phyloP scores from a whole-genome alignment of 2,329 filamentous ascomycete species.

The Zopfia rhizophila region DNA sequence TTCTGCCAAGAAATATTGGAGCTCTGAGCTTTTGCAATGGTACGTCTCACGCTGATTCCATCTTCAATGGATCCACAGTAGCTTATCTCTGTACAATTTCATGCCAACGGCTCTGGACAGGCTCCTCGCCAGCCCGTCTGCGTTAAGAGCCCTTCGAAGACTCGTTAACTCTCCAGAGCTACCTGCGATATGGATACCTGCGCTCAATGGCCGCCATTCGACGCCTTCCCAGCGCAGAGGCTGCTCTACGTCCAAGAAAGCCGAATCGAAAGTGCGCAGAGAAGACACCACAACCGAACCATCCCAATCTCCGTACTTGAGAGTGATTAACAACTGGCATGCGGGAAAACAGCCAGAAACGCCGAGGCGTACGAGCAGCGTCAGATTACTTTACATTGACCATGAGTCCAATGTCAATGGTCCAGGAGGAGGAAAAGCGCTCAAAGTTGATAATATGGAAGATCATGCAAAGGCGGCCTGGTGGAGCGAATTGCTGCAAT shows the following conservation, averaged over 20 bases:
- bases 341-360: not conserved
- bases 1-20: conserved; percentile 5
- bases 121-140: conserved; percentile 58
- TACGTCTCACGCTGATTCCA: conserved; percentile 5
- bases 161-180: conserved; percentile 40
- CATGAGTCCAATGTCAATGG: not conserved
- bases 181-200: conserved; percentile 27
- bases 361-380: not conserved
- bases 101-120: conserved; percentile 58
- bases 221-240: conserved; percentile 26
- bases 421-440: not conserved
- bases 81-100: conserved; percentile 33
- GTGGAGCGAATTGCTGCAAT: conserved; percentile 56
- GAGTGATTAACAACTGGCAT: too few relatives aligned
- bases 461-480: conserved; percentile 39
- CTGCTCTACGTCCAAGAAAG: conserved; percentile 9
- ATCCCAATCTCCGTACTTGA: too few relatives aligned
- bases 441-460: conserved; percentile 4
- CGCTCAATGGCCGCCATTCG: conserved; percentile 28
- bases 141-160: conserved; percentile 51
- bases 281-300: conserved; percentile 8
- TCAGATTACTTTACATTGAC: not conserved
- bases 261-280: conserved; percentile 30
- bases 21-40: conserved; percentile 30
- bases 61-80: conserved; percentile 19